Evolutionary conservation across 2,329 filamentous ascomycete genomes (phyloP), one percentile per base, ranked within the genome.

Genomic region (Pseudocercospora musae): DNA sequence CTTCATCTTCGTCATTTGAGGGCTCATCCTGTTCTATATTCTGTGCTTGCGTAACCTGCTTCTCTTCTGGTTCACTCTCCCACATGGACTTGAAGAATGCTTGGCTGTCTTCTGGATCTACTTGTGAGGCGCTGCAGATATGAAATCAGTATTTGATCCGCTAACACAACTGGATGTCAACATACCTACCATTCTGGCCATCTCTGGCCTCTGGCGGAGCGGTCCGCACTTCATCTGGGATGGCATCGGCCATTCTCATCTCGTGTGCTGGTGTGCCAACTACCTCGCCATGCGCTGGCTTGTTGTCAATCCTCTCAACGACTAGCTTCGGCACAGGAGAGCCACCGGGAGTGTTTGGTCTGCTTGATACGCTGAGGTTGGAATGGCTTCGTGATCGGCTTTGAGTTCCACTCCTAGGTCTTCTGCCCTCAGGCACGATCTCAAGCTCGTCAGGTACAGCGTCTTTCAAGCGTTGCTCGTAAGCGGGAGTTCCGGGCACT

Each of bases 381-480:
- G 70, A 73, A 21, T 69, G 64, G 15, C 52, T 54, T 13, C 52
- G 20, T 20, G 70, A 70, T 31, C 74, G 67, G 55, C 68, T 70
- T 42, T 71, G 62, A 54, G 68, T 73, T 25, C 70, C 72, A 64
- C 77, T 78, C 63, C 77, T 75, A 68, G 73, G 63, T 70, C 72
- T 29, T 74, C 78, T 60, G 79, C 81, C 69, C 37, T 73, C 71
- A 13, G 79, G 79, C 4, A 87, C 78, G 57, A 88, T 77, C 71
- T 87, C 84, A 27, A 88, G 78, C 72, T 88, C 84, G 71, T 88
- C 85, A 4, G 86, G 86, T 5, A 87, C 85, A 27, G 85, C 85
- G 72, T 88, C 86, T 67, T 82, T 79, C 21, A 73, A 77, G 64
- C 85, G 78, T 69, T 82, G 80, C n/a, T 83, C 79, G 73, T 86